Percentiles rank a stretch among this genome's conserved stretches.
phyloP scores from a whole-genome alignment of 164 flowering plant genomes.

The Stephania yunnanensis region DNA sequence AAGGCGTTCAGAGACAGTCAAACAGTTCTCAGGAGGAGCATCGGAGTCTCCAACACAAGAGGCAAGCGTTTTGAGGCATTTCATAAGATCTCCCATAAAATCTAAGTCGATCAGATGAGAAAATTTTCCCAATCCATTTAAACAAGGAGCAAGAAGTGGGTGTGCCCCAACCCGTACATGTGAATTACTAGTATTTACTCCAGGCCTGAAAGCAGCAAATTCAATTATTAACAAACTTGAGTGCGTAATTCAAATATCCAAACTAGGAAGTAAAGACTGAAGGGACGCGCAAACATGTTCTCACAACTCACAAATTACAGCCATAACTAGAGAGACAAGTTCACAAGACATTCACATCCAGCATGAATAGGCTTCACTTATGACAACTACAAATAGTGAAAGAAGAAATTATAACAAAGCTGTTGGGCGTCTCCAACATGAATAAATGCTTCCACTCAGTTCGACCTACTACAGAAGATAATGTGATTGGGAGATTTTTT shows the following conservation, averaged over 20 bases:
- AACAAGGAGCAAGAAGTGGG: constrained; percentile 79
- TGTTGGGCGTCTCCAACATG: no score
- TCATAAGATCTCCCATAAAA: constrained; percentile 89
- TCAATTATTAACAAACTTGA: neutral
- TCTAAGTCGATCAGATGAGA: constrained; percentile 82
- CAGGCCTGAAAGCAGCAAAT: constrained; percentile 22
- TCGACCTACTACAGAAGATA: no score
- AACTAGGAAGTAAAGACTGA: neutral
- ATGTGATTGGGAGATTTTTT: no score
- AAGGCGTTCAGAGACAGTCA: constrained; percentile 81
- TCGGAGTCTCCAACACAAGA: constrained; percentile 28
- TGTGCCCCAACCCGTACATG: constrained; percentile 35
- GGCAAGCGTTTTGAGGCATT: constrained; percentile 73
- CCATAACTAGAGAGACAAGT: no score
- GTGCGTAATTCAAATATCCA: neutral
- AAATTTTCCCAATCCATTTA: constrained; percentile 82
- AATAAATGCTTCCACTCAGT: no score
- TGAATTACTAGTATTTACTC: constrained; percentile 9
- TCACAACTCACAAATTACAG: no score
- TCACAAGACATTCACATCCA: no score
- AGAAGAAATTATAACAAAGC: no score
- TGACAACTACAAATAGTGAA: no score
- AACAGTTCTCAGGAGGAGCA: constrained; percentile 27
- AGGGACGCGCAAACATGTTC: neutral
- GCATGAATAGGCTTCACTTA: no score